Percentiles rank a stretch among this genome's conserved stretches.
phyloP scores from a whole-genome alignment of 2,329 filamentous ascomycete genomes.

The Beauveria varroae region DNA sequence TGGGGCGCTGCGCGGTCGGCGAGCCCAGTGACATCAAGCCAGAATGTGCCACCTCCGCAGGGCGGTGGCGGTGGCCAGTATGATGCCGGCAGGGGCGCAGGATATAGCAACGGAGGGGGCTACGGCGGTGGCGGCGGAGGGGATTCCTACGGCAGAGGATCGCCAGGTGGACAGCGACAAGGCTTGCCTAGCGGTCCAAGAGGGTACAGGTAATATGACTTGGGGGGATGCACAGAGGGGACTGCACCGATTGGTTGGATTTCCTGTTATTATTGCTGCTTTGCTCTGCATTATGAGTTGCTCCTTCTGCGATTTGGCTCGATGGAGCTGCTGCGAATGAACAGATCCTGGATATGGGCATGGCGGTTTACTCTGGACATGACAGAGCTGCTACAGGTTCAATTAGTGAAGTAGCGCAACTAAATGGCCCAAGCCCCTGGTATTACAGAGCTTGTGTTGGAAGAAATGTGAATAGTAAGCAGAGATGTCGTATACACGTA shows the following conservation, averaged over 20 bases:
- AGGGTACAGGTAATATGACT: constrained; percentile 24
- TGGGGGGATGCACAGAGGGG: neutral
- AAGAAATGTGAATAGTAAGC: neutral
- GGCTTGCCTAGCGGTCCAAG: constrained; percentile 41
- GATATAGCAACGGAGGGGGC: constrained; percentile 27
- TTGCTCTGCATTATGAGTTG: neutral
- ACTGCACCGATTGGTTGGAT: neutral
- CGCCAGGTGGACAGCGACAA: constrained; percentile 22
- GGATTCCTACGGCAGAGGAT: constrained; percentile 2
- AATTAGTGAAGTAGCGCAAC: neutral
- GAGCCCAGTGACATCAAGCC: constrained; percentile 36
- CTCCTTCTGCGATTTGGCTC: neutral
- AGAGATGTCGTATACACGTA: neutral
- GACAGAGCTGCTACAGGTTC: neutral
- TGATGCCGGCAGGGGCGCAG: constrained; percentile 25
- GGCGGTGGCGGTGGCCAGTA: constrained; percentile 13
- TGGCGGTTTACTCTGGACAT: neutral
- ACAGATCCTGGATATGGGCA: neutral
- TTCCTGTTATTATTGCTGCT: constrained; percentile 1
- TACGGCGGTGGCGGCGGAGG: constrained; percentile 20
- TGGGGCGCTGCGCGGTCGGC: constrained; percentile 53
- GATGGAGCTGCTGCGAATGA: neutral
- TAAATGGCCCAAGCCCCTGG: neutral
- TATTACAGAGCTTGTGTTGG: neutral
- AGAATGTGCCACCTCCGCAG: constrained; percentile 26